Conservation (phyloP, 768 basidiomycete species). For the Tylopilus intermedius region DNA sequence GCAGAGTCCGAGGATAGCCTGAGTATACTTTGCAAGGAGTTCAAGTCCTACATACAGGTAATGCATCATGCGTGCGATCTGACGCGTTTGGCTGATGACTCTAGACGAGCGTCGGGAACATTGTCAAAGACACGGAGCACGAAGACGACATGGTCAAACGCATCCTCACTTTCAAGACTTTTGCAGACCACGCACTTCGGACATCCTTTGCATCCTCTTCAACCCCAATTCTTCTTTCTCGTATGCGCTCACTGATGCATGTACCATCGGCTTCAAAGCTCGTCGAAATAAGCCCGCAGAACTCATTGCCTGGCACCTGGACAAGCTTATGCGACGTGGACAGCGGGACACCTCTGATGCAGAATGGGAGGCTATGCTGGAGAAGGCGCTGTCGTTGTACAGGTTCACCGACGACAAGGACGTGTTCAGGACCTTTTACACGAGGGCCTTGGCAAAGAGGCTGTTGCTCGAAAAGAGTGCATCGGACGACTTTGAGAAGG, state of each 20-base stretch:
- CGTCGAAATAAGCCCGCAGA: constrained; percentile 83
- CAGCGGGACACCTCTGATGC: constrained; percentile 64
- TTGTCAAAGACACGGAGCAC: constrained; percentile 55
- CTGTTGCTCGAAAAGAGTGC: constrained; percentile 78
- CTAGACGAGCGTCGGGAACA: constrained; percentile 53
- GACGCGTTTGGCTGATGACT: neutral
- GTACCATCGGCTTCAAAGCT: constrained; percentile 66
- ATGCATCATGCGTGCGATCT: neutral
- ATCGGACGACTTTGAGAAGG: constrained; percentile 80
- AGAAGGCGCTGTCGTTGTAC: constrained; percentile 69
- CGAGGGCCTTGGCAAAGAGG: constrained; percentile 82
- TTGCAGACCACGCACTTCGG: constrained; percentile 47
- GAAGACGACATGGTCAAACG: constrained; percentile 78
- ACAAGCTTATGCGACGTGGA: constrained; percentile 81
- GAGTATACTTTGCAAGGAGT: constrained; percentile 52
- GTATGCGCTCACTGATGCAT: constrained; percentile 69
- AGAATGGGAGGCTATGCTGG: constrained; percentile 59
- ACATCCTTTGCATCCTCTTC: constrained; percentile 45
- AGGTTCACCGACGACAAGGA: constrained; percentile 89
- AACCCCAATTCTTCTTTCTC: constrained; percentile 51
- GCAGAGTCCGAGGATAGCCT: constrained; percentile 49
- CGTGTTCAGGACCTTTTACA: constrained; percentile 91
- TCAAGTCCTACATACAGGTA: constrained; percentile 60
- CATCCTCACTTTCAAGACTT: constrained; percentile 63
- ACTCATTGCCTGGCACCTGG: constrained; percentile 88